These are phyloP conservation scores for Stephania japonica DNA, from an alignment of 164 flowering plant genomes.

Conservation along the genomic window DNA sequence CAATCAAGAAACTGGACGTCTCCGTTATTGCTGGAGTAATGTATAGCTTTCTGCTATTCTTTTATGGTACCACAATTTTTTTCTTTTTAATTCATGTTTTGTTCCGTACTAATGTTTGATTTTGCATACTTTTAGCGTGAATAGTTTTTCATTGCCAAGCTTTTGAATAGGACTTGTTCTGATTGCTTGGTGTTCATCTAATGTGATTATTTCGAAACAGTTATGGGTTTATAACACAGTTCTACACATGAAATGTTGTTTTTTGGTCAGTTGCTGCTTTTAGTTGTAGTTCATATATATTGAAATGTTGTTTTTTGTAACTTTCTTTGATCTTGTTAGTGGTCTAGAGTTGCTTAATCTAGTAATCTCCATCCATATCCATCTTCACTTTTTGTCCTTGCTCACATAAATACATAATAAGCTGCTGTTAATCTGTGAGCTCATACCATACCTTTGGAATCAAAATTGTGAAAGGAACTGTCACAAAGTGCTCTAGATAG, in stretches of 20 bases:
- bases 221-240: background rate
- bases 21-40: conserved; percentile 98
- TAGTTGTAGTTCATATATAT: background rate
- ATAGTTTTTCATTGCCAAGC: background rate
- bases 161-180: background rate
- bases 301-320: no score
- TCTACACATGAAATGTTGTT: background rate
- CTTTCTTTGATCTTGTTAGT: no score
- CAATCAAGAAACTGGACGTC: conserved; percentile 92
- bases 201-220: background rate
- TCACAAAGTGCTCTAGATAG: no score
- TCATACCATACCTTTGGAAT: no score
- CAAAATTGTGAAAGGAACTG: no score
- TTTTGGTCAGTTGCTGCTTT: background rate
- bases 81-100: background rate
- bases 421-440: no score
- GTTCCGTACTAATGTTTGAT: background rate
- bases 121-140: background rate
- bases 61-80: background rate
- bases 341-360: no score
- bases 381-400: no score
- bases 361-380: no score
- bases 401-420: no score
- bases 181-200: no score
- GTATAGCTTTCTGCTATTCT: conserved; percentile 32